Percentiles rank a stretch among this genome's conserved stretches.
Conservation (phyloP, 306 rosid species). For the Glycine tomentella region DNA sequence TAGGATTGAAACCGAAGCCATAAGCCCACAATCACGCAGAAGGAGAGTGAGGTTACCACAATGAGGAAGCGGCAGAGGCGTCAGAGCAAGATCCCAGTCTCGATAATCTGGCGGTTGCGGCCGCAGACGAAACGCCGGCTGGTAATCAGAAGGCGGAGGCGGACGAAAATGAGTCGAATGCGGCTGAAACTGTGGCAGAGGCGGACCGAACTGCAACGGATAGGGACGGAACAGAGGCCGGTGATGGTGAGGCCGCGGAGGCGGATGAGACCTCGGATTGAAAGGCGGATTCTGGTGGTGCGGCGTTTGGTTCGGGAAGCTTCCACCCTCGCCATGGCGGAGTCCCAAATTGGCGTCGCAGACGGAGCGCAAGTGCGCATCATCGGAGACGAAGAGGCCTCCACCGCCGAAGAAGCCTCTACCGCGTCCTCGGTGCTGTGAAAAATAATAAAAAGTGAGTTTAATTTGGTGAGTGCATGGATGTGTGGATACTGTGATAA, state of each 20-base stretch:
- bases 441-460: constrained; percentile 4
- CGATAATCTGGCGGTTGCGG: constrained; percentile 61
- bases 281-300: constrained; percentile 3
- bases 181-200: too few relatives aligned
- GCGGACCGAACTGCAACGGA: constrained; percentile 39
- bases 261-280: constrained; percentile 38
- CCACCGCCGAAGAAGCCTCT: constrained; percentile 64
- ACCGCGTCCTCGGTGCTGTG: constrained; percentile 70
- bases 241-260: constrained; percentile 30
- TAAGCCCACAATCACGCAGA: neutral
- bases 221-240: constrained; percentile 45
- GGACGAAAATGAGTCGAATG: too few relatives aligned
- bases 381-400: constrained; percentile 61
- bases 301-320: constrained; percentile 49
- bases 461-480: neutral
- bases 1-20: constrained; percentile 4
- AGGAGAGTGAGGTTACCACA: constrained; percentile 56
- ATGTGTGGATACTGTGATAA: neutral
- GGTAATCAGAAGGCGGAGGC: constrained; percentile 14
- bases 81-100: constrained; percentile 74
- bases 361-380: constrained; percentile 64
- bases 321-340: constrained; percentile 61
- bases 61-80: constrained; percentile 52
- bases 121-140: constrained; percentile 18
- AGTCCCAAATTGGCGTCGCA: constrained; percentile 64